Evolutionary conservation across 164 flowering plant genomes (phyloP).

Genomic region (Liriodendron chinense): DNA sequence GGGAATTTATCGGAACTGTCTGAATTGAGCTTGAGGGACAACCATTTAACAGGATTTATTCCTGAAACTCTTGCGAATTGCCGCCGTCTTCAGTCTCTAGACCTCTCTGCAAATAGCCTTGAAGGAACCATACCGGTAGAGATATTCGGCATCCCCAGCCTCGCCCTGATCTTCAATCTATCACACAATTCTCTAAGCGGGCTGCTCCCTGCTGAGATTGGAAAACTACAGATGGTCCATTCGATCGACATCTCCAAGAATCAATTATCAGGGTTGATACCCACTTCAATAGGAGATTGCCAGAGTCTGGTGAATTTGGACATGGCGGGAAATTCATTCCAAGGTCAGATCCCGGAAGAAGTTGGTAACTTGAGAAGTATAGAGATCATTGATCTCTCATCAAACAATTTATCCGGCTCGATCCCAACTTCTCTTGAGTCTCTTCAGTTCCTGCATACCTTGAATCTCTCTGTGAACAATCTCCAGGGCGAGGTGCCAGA

Average conservation of each 20-base stretch:
- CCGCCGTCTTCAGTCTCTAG: background rate
- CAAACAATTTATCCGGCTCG: constrained; percentile 3
- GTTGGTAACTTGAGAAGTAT: constrained; percentile 8
- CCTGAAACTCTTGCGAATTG: background rate
- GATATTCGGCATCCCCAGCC: background rate
- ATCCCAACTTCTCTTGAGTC: constrained; percentile 5
- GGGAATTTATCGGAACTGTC: background rate
- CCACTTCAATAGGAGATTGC: background rate
- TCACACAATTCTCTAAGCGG: constrained; percentile 12
- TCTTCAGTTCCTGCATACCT: background rate
- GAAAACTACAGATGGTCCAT: background rate
- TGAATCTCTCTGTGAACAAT: constrained; percentile 17
- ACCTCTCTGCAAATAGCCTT: constrained; percentile 2
- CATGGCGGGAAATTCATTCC: constrained; percentile 5
- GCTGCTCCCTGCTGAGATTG: background rate
- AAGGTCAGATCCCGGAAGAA: constrained; percentile 7
- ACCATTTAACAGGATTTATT: background rate
- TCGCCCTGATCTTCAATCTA: background rate
- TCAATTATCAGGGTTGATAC: constrained; percentile 2
- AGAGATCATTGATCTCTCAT: constrained; percentile 11
- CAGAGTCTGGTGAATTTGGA: background rate
- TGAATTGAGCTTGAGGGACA: background rate
- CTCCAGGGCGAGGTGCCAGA: constrained; percentile 23
- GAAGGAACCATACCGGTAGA: constrained; percentile 5
- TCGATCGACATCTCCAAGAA: constrained; percentile 1